These are phyloP conservation scores for Didymella arachidicola DNA, from an alignment of 2,329 filamentous ascomycete genomes.

Conservation along the genomic window DNA sequence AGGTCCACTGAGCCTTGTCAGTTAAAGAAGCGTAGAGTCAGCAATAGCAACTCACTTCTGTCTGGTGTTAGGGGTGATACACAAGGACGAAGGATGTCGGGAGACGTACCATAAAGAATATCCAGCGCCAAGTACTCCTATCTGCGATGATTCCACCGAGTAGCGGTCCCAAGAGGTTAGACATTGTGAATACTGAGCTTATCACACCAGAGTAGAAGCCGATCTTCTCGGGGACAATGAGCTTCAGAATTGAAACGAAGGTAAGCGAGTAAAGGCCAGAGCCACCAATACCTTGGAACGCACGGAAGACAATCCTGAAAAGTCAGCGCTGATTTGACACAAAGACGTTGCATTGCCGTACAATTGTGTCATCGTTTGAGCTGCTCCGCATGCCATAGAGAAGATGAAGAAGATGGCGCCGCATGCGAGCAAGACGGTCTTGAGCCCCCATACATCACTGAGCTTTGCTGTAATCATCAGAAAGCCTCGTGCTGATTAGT, in stretches of 20 bases:
- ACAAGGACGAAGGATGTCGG: too few species aligned
- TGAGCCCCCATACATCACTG: slow-evolving; percentile 44
- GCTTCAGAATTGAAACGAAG: slow-evolving; percentile 43
- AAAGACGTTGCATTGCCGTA: slow-evolving; percentile 18
- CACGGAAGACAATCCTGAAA: slow-evolving; percentile 48
- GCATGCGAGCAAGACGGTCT: slow-evolving; percentile 32
- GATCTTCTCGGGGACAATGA: slow-evolving; percentile 40
- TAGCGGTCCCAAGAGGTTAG: slow-evolving; percentile 55
- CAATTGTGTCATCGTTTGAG: slow-evolving; percentile 43
- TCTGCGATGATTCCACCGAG: slow-evolving; percentile 56
- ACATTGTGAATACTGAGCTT: slow-evolving; percentile 52
- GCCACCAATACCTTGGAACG: slow-evolving; percentile 57
- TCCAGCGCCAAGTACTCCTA: slow-evolving; percentile 56
- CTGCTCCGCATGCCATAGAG: slow-evolving; percentile 43
- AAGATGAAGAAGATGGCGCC: slow-evolving; percentile 41
- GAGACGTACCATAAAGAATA: slow-evolving; percentile 51
- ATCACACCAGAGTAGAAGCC: slow-evolving; percentile 47
- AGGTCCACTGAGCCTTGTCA: slow-evolving; percentile 29
- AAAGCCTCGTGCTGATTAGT: slow-evolving; percentile 31
- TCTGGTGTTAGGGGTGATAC: too few species aligned
- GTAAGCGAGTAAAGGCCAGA: slow-evolving; percentile 59
- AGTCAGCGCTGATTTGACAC: slow-evolving; percentile 12
- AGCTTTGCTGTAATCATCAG: slow-evolving; percentile 47
- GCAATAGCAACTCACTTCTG: slow-evolving; percentile 46
- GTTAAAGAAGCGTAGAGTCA: background rate